phyloP scores from a whole-genome alignment of 805 yeast species.

The Ogataea chonburiensis region DNA sequence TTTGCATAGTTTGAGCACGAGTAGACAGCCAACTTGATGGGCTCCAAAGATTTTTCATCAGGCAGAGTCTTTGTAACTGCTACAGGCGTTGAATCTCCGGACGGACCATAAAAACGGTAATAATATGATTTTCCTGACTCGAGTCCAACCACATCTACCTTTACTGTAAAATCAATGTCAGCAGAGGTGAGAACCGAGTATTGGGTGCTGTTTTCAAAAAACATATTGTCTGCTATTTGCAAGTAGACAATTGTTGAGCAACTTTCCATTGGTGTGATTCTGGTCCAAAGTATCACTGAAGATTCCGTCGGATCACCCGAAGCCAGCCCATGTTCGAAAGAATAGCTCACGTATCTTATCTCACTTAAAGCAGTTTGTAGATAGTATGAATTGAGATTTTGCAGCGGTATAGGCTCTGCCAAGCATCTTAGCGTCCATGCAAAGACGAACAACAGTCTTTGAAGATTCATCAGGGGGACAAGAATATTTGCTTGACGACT shows the following conservation, averaged over 20 bases:
- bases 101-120: slow-evolving; percentile 19
- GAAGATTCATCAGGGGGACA: too few species aligned
- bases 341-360: not conserved
- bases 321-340: slow-evolving; percentile 26
- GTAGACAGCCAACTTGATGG: slow-evolving; percentile 22
- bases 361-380: not conserved
- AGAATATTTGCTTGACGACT: too few species aligned
- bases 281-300: slow-evolving; percentile 28
- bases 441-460: too few species aligned
- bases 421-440: not conserved
- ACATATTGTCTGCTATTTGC: slow-evolving; percentile 7
- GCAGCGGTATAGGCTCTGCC: slow-evolving; percentile 1
- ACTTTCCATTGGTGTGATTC: slow-evolving; percentile 17
- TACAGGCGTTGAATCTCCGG: slow-evolving; percentile 10
- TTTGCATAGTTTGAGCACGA: slow-evolving; percentile 29
- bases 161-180: slow-evolving; percentile 24
- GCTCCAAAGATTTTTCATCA: slow-evolving; percentile 12
- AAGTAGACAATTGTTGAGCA: slow-evolving; percentile 4
- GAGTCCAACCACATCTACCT: slow-evolving; percentile 21
- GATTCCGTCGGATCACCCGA: slow-evolving; percentile 26
- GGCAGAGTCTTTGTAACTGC: slow-evolving; percentile 26
- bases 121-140: slow-evolving; percentile 20
- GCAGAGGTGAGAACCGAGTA: slow-evolving; percentile 11
- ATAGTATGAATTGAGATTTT: slow-evolving; percentile 2
- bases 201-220: slow-evolving; percentile 8